Evolutionary conservation across 805 yeast genomes (phyloP), one percentile per base, ranked within the genome.

Genomic region (Metschnikowia kunwiensis): DNA sequence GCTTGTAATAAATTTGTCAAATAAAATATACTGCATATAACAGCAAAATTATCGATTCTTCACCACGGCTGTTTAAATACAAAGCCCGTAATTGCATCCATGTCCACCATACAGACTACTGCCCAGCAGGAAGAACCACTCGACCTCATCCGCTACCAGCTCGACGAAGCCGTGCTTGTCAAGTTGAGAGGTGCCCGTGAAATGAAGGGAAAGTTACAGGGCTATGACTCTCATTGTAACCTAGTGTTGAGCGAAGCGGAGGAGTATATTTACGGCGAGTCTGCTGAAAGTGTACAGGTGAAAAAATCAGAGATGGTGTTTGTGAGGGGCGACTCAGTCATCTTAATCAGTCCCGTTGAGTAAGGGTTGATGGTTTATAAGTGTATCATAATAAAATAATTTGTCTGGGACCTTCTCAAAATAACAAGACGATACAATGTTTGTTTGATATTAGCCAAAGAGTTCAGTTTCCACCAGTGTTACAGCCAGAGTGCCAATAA

Each of bases 291-390:
- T 30, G 64, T 66, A 2, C 51, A 46, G n/a, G 65, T 64, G 13
- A 83, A 80, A 54, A 72, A 74, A 44, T 75, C 87, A 12, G 96
- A 86, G 38, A 86, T 93, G 88, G 80, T 93, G 27, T 91, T 91
- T 63, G 89, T 93, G 11, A 81, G 99, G 67, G 99, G 99, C n/a
- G 98, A 93, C 63, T 80, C 94, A 3, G 97, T 93, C 28, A 86
- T 94, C 33, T 72, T 89, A 49, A 81, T 93, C 36, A 79, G 83
- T 36, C 71, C 74, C 12, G 43, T 57, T 13, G 46, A 51, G 19
- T 42, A 35, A 25, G 8, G 7, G 18, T 20, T 13, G 14, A 30
- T 18, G 40, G 30, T 27, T 21, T 31, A 32, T 32, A 20, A 14
- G 34, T 37, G 37, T 37, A 37, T 24, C 15, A 31, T 31, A 27